Conservation (phyloP, 805 yeast species). For the Ogataea wickerhamii region DNA sequence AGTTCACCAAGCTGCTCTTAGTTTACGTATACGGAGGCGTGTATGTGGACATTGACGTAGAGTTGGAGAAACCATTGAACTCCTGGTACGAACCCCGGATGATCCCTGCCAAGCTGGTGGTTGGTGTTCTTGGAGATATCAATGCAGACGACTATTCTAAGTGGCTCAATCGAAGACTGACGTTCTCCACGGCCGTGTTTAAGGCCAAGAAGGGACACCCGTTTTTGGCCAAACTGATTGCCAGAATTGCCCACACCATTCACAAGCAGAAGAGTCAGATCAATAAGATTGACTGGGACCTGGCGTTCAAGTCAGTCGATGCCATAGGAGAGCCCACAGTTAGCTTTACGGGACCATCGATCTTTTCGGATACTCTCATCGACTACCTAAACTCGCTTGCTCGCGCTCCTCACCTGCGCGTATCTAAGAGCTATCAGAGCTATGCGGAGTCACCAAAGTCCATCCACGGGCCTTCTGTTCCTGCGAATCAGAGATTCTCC, state of each 20-base stretch:
- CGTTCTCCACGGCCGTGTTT: slow-evolving; percentile 21
- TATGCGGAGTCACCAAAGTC: slow-evolving; percentile 2
- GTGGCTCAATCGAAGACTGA: slow-evolving; percentile 19
- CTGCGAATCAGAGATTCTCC: slow-evolving; percentile 15
- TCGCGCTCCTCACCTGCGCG: slow-evolving; percentile 9
- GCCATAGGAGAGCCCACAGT: slow-evolving; percentile 21
- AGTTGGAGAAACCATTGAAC: slow-evolving; percentile 38
- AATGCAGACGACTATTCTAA: slow-evolving; percentile 17
- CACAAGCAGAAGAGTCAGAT: slow-evolving; percentile 12
- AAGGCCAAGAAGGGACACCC: slow-evolving; percentile 23
- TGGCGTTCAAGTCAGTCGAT: slow-evolving; percentile 11
- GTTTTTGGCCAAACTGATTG: slow-evolving; percentile 23
- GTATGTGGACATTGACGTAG: slow-evolving; percentile 52
- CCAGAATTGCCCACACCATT: slow-evolving; percentile 20
- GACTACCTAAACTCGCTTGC: slow-evolving; percentile 21
- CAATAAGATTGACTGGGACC: slow-evolving; percentile 16
- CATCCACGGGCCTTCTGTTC: slow-evolving; percentile 19
- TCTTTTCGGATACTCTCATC: slow-evolving; percentile 24
- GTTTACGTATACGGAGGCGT: slow-evolving; percentile 51
- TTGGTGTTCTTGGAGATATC: slow-evolving; percentile 23
- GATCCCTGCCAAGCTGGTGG: slow-evolving; percentile 13
- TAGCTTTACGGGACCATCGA: slow-evolving; percentile 23
- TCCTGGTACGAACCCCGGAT: slow-evolving; percentile 20
- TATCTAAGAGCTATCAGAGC: slow-evolving; percentile 8
- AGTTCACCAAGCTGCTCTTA: slow-evolving; percentile 49